Percentiles rank a stretch among this genome's conserved stretches.
These are phyloP conservation scores for Macaranga tanarius DNA, from an alignment of 441 rosid genomes.

Conservation along the genomic window DNA sequence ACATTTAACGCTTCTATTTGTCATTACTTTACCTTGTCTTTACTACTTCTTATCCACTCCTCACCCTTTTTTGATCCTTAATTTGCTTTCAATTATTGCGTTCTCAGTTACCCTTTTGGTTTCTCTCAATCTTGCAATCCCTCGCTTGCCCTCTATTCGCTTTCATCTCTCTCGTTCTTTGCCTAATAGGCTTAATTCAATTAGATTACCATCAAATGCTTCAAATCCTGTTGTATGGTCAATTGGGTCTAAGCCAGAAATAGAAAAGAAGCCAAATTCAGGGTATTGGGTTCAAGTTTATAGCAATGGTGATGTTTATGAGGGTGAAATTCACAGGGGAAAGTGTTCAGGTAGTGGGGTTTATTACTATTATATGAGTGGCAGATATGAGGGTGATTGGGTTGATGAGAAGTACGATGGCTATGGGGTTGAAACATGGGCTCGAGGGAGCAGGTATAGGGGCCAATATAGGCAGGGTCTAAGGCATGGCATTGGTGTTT, in stretches of 20 bases:
- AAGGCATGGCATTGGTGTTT: constrained; percentile 70
- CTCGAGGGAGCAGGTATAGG: constrained; percentile 71
- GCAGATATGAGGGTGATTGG: constrained; percentile 82
- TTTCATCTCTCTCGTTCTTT: constrained; percentile 62
- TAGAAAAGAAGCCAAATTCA: constrained; percentile 52
- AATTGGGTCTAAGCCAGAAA: constrained; percentile 59
- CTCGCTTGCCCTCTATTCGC: constrained; percentile 68
- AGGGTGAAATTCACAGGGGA: constrained; percentile 74
- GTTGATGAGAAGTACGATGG: constrained; percentile 77
- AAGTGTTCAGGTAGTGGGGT: constrained; percentile 75
- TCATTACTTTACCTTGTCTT: constrained; percentile 53
- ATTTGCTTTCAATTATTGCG: constrained; percentile 61
- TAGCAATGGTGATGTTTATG: constrained; percentile 76
- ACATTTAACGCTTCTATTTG: constrained; percentile 48
- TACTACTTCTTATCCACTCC: constrained; percentile 61
- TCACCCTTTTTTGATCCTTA: constrained; percentile 54
- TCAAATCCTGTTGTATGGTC: constrained; percentile 72
- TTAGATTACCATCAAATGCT: constrained; percentile 28
- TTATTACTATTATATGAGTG: constrained; percentile 73
- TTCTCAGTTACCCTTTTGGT: constrained; percentile 60
- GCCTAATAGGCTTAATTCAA: constrained; percentile 46
- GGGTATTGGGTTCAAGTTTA: constrained; percentile 78
- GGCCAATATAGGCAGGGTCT: constrained; percentile 76
- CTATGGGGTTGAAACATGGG: constrained; percentile 80
- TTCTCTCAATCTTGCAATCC: constrained; percentile 61